Evolutionary conservation across 208 protist species (phyloP).

Genomic region (Trypanosoma brucei): DNA sequence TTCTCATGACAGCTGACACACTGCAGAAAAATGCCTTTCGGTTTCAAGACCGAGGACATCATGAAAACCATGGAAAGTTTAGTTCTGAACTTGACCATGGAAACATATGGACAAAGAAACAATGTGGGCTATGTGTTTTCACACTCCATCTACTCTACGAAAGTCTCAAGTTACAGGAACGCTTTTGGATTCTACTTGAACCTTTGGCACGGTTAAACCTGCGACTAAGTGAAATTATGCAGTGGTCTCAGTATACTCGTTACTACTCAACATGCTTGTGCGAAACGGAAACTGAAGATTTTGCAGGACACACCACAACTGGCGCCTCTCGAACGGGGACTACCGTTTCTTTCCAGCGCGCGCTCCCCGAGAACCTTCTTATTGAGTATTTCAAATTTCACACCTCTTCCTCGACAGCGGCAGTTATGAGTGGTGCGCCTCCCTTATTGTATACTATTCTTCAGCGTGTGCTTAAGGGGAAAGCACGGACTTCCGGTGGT

Average conservation of each 20-base stretch:
- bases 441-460: constrained; percentile 25
- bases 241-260: constrained; percentile 44
- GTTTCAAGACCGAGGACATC: neutral
- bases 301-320: neutral
- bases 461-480: constrained; percentile 23
- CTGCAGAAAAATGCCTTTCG: neutral
- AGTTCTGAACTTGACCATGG: neutral
- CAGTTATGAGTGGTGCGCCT: constrained; percentile 12
- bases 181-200: constrained; percentile 47
- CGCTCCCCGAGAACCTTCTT: constrained; percentile 19
- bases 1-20: constrained; percentile 16
- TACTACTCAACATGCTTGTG: constrained; percentile 37
- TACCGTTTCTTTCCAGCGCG: constrained; percentile 12
- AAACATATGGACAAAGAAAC: constrained; percentile 30
- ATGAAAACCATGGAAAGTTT: neutral
- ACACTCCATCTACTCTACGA: constrained; percentile 66
- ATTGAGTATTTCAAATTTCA: constrained; percentile 20
- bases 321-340: neutral
- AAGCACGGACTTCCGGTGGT: constrained; percentile 20
- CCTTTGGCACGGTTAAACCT: constrained; percentile 37
- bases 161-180: constrained; percentile 55
- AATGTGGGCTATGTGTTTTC: constrained; percentile 39
- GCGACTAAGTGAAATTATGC: constrained; percentile 30
- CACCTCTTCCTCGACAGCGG: constrained; percentile 10
- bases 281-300: constrained; percentile 11